phyloP scores from a whole-genome alignment of 257 asterid genomes.

The Handroanthus guayacan region DNA sequence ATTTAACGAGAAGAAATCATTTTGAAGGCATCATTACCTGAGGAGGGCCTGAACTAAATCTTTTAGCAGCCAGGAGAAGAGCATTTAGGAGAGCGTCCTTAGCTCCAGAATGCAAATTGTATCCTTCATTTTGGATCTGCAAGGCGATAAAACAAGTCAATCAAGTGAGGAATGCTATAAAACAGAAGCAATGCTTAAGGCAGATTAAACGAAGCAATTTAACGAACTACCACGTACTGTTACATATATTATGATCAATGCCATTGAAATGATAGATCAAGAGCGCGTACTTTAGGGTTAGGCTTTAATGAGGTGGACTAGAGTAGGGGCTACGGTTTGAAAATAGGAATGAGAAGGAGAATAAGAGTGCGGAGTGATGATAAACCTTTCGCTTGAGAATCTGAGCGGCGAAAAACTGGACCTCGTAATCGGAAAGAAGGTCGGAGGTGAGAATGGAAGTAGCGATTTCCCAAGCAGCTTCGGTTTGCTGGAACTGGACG shows the following conservation, averaged over 20 bases:
- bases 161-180: background rate
- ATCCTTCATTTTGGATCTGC: slow-evolving; percentile 82
- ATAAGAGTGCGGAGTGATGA: background rate
- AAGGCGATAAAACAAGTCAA: slow-evolving; percentile 21
- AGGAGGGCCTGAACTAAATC: slow-evolving; percentile 84
- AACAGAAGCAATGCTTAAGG: background rate
- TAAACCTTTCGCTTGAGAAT: slow-evolving; percentile 87
- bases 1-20: slow-evolving; percentile 20
- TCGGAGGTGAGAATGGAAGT: slow-evolving; percentile 80
- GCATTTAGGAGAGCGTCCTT: slow-evolving; percentile 79
- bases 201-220: background rate
- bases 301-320: background rate
- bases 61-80: slow-evolving; percentile 80
- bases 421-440: slow-evolving; percentile 60
- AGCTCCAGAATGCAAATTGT: slow-evolving; percentile 65
- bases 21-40: slow-evolving; percentile 58
- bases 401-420: slow-evolving; percentile 92
- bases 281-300: slow-evolving; percentile 22
- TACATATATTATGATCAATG: background rate
- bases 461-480: slow-evolving; percentile 88
- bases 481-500: slow-evolving; percentile 84
- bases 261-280: background rate
- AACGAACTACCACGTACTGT: background rate
- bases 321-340: background rate
- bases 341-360: background rate